Conservation (phyloP, 2,329 filamentous ascomycete species). For the Microcyclospora pomicola region DNA sequence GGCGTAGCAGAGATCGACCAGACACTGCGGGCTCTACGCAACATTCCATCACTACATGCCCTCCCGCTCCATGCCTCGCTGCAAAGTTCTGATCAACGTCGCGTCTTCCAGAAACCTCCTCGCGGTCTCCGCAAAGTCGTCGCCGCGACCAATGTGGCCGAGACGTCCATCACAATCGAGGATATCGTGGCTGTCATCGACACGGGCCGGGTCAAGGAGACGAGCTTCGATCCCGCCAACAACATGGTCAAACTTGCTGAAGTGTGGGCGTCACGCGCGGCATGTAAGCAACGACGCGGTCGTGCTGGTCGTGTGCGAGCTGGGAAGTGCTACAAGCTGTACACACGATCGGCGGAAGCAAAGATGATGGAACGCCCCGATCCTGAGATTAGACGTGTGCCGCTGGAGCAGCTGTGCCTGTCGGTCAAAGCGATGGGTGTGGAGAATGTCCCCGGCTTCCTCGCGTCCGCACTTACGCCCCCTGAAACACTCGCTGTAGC, state of each 20-base stretch:
- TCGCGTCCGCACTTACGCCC: conserved; percentile 76
- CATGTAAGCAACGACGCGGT: conserved; percentile 86
- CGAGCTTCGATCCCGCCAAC: conserved; percentile 77
- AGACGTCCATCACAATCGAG: conserved; percentile 97
- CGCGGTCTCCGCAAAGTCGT: conserved; percentile 79
- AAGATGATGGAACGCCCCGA: conserved; percentile 83
- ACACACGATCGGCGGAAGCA: conserved; percentile 68
- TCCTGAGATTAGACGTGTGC: conserved; percentile 84
- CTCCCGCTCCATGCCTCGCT: conserved; percentile 86
- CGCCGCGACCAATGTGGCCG: conserved; percentile 89
- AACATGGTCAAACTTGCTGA: conserved; percentile 93
- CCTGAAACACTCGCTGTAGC: conserved; percentile 76
- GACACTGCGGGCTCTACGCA: conserved; percentile 53
- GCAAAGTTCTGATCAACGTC: conserved; percentile 72
- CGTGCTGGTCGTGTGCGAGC: conserved; percentile 85
- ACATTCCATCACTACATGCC: conserved; percentile 56
- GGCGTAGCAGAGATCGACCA: conserved; percentile 85
- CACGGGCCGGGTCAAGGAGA: conserved; percentile 90
- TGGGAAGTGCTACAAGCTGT: conserved; percentile 90
- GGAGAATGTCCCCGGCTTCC: conserved; percentile 63
- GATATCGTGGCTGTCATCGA: conserved; percentile 95
- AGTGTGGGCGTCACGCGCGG: conserved; percentile 85
- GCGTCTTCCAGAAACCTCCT: conserved; percentile 68
- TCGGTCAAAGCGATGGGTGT: conserved; percentile 94
- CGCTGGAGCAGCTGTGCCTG: conserved; percentile 84